phyloP scores from a whole-genome alignment of 2,329 filamentous ascomycete species.

The Aspergillus awamori region DNA sequence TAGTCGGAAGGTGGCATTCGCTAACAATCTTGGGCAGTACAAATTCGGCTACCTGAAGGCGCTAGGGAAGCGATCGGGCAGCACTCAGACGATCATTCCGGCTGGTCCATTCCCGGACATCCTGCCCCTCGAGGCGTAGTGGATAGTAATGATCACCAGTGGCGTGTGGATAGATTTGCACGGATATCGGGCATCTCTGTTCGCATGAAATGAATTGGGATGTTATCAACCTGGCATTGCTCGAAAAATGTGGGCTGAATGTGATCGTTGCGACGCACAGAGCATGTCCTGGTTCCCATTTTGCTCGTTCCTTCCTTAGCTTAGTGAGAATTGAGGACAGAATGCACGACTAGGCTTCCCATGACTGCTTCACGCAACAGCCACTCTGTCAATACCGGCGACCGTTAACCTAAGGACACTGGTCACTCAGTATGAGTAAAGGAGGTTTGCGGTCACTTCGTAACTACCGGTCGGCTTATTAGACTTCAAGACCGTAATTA shows the following conservation, averaged over 20 bases:
- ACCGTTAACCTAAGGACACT: neutral
- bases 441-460: neutral
- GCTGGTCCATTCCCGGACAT: slow-evolving; percentile 34
- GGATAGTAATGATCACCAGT: neutral
- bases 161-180: neutral
- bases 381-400: neutral
- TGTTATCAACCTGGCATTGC: neutral
- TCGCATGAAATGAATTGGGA: neutral
- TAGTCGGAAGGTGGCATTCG: neutral
- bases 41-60: slow-evolving; percentile 31
- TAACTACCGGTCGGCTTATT: neutral
- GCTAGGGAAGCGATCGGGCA: slow-evolving; percentile 24
- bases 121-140: slow-evolving; percentile 20
- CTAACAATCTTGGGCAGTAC: slow-evolving; percentile 23
- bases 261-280: neutral
- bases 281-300: neutral
- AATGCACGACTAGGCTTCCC: neutral
- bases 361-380: neutral
- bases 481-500: neutral
- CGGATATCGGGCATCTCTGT: neutral
- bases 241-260: neutral
- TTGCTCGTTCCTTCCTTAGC: neutral
- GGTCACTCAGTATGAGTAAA: neutral
- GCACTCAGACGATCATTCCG: slow-evolving; percentile 28
- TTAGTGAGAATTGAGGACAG: neutral